Evolutionary conservation across 2,329 filamentous ascomycete genomes (phyloP), one percentile per base, ranked within the genome.

Genomic region (Alternaria rosae): DNA sequence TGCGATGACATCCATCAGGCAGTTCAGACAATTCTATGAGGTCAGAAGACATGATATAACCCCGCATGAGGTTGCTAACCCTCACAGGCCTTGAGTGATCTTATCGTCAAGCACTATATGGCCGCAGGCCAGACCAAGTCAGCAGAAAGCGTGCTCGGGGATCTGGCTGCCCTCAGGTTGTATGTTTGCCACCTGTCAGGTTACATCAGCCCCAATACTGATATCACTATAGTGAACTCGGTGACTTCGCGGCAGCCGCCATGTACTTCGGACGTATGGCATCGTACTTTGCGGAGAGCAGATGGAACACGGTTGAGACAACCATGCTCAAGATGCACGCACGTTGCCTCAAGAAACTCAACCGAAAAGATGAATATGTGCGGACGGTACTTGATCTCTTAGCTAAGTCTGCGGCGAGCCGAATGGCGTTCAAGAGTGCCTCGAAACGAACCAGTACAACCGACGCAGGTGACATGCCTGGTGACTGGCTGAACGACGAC

Each of bases 291-390:
- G 91, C 90, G 0, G 88, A 90, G 59, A 89, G 87, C 59, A 87
- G 89, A 47, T 98, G 95, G 94, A 88, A 86, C 55, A 82, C 90
- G 1, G 84, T 97, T 12, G 93, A 98, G 74, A 83, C 93, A 4
- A 91, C 91, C 1, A 92, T 97, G 86, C 85, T 98, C 6, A 87
- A 92, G 66, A 91, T 97, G 85, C 95, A 97, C 76, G 88, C 92
- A 0, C 86, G 87, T 51, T 98, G 94, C 76, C 84, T 99, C 26
- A 90, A 91, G 67, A 86, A 92, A 69, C 85, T 97, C 26, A 85
- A 91, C 51, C 88, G 89, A 13, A 88, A 89, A 62, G 91, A 94
- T 54, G 92, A 97, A 64, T 96, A 93, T 71, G 88, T 94, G 15
- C 87, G 88, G 23, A 89, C 92, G 9, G 85, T 92, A 9, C 83